phyloP scores from a whole-genome alignment of 345 rosid genomes.

The Schrenkiella parvula region DNA sequence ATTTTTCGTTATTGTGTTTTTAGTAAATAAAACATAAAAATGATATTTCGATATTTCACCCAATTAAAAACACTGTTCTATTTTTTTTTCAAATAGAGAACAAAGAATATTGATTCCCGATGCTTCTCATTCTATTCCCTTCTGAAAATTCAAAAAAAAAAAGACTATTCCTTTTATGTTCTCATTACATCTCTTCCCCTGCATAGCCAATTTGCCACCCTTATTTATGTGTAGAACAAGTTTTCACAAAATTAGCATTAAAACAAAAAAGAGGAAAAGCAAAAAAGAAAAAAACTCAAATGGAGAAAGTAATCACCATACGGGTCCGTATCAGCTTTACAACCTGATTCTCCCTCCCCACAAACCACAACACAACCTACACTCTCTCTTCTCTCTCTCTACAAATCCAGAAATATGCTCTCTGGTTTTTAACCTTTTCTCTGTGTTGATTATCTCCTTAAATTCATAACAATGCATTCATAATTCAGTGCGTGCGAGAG shows the following conservation, averaged over 20 bases:
- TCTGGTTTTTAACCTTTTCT: not conserved
- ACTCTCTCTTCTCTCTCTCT: conserved; percentile 1
- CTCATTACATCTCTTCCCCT: not conserved
- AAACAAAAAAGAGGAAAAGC: too few species aligned
- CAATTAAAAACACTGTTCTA: too few species aligned
- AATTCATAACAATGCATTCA: conserved; percentile 12
- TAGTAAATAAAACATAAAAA: too few species aligned
- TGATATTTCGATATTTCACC: too few species aligned
- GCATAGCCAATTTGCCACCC: conserved; percentile 1
- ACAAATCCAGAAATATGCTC: not conserved
- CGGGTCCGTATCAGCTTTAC: conserved; percentile 31
- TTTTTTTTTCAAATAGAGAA: too few species aligned
- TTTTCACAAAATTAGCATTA: conserved; percentile 17
- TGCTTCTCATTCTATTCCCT: not conserved
- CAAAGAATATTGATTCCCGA: too few species aligned
- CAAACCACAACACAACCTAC: conserved; percentile 23
- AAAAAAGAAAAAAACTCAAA: not conserved
- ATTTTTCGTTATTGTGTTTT: too few species aligned
- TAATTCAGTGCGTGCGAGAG: conserved; percentile 14
- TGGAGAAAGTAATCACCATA: conserved; percentile 14
- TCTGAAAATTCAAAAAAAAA: not conserved
- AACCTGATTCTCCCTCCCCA: conserved; percentile 31
- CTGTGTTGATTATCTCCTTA: not conserved
- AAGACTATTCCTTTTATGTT: not conserved
- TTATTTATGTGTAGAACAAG: conserved; percentile 15